These are phyloP conservation scores for Aspergillus funiculosus DNA, from an alignment of 495 filamentous ascomycete genomes.

Conservation along the genomic window DNA sequence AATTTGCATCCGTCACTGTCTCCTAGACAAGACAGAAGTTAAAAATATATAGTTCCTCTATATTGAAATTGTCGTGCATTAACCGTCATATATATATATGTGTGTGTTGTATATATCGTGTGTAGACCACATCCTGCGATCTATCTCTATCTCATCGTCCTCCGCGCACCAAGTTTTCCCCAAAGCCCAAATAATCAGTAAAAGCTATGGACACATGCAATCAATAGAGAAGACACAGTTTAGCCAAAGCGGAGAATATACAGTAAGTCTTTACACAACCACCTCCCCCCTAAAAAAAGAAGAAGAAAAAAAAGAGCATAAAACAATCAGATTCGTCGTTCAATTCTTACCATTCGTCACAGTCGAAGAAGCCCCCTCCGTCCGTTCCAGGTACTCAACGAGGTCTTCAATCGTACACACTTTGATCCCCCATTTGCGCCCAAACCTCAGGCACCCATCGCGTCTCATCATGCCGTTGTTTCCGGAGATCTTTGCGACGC, in stretches of 20 bases:
- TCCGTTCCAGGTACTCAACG: slow-evolving; percentile 67
- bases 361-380: slow-evolving; percentile 22
- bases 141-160: too few species aligned
- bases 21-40: background rate
- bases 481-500: slow-evolving; percentile 48
- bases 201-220: too few species aligned
- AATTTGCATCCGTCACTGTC: background rate
- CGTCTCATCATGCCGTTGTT: slow-evolving; percentile 85
- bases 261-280: background rate
- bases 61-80: too few species aligned
- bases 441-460: slow-evolving; percentile 86
- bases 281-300: slow-evolving; percentile 8
- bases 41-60: too few species aligned
- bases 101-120: too few species aligned
- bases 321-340: slow-evolving; percentile 13
- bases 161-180: too few species aligned
- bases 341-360: slow-evolving; percentile 37
- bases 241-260: background rate
- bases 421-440: slow-evolving; percentile 78
- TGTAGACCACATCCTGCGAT: too few species aligned
- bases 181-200: background rate
- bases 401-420: slow-evolving; percentile 94
- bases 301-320: slow-evolving; percentile 13
- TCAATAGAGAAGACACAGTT: background rate
- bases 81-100: too few species aligned